These are phyloP conservation scores for Cordyceps fumosorosea DNA, from an alignment of 2,329 filamentous ascomycete genomes.

Conservation along the genomic window DNA sequence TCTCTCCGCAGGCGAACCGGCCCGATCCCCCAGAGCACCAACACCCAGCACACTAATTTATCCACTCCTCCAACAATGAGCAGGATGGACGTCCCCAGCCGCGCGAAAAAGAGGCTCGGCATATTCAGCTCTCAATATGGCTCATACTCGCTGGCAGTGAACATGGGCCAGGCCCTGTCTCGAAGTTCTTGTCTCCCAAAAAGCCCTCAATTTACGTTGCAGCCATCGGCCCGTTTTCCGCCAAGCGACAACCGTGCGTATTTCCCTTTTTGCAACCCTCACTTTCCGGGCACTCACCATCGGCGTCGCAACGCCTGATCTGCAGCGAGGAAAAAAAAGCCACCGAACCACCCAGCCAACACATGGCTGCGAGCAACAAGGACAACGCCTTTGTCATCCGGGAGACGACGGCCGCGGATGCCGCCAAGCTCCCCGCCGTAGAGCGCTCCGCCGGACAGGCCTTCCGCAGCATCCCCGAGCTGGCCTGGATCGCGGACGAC, in stretches of 20 bases:
- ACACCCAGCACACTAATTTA: not conserved
- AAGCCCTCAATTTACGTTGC: not conserved
- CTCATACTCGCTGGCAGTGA: not conserved
- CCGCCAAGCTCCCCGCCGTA: slow-evolving; percentile 9
- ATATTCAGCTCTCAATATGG: not conserved
- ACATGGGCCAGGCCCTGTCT: not conserved
- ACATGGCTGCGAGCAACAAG: not conserved
- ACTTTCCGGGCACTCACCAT: not conserved
- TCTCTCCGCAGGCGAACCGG: not conserved
- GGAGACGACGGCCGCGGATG: slow-evolving; percentile 5
- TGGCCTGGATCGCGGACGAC: slow-evolving; percentile 15
- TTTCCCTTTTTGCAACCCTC: not conserved
- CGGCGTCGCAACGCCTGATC: not conserved
- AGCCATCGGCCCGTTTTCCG: slow-evolving; percentile 9
- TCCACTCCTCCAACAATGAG: not conserved
- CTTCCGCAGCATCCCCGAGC: slow-evolving; percentile 12
- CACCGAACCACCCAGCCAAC: not conserved
- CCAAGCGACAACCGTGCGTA: slow-evolving; percentile 10
- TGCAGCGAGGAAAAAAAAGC: not conserved
- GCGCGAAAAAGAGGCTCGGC: not conserved
- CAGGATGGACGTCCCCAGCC: not conserved
- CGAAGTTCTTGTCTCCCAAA: not conserved
- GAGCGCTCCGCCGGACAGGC: slow-evolving; percentile 14
- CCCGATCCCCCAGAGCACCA: not conserved
- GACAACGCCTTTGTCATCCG: not conserved